phyloP scores from a whole-genome alignment of 2,329 filamentous ascomycete species.

The Colletotrichum destructivum region DNA sequence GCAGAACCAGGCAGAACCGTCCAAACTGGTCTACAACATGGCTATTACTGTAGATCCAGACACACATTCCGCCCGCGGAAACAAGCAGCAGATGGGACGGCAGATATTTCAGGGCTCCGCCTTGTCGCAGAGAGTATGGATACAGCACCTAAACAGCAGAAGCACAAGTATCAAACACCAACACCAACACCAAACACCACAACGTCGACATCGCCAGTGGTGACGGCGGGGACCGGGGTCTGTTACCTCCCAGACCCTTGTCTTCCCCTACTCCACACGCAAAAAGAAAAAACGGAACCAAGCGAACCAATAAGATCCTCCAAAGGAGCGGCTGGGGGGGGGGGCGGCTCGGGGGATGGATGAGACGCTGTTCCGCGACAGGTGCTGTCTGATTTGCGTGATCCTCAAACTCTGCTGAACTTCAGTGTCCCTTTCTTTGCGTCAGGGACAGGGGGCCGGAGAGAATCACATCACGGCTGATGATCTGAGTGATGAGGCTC shows the following conservation, averaged over 20 bases:
- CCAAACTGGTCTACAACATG: not conserved
- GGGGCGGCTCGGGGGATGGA: constrained; percentile 13
- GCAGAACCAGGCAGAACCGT: not conserved
- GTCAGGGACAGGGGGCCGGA: constrained; percentile 23
- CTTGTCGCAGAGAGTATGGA: not conserved
- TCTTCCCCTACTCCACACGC: not conserved
- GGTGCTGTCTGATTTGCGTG: constrained; percentile 39
- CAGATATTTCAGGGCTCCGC: not conserved
- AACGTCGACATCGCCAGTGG: not conserved
- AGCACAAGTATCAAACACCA: not conserved
- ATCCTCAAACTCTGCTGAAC: constrained; percentile 41
- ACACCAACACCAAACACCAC: not conserved
- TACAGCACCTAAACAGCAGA: not conserved
- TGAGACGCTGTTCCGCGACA: constrained; percentile 41
- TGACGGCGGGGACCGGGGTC: constrained; percentile 15
- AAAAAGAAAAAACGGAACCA: constrained; percentile 14
- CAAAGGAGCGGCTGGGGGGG: constrained; percentile 14
- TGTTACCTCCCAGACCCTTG: constrained; percentile 14
- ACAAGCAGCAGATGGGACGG: not conserved
- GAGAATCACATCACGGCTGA: constrained; percentile 25
- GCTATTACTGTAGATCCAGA: not conserved
- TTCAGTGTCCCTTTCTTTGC: not conserved
- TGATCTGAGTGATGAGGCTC: constrained; percentile 20
- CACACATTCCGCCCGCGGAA: not conserved
- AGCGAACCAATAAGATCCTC: constrained; percentile 17